Percentiles rank a stretch among this genome's conserved stretches.
Evolutionary conservation across 169 alveolate species (phyloP).

Genomic region (Prorocentrum cordatum): DNA sequence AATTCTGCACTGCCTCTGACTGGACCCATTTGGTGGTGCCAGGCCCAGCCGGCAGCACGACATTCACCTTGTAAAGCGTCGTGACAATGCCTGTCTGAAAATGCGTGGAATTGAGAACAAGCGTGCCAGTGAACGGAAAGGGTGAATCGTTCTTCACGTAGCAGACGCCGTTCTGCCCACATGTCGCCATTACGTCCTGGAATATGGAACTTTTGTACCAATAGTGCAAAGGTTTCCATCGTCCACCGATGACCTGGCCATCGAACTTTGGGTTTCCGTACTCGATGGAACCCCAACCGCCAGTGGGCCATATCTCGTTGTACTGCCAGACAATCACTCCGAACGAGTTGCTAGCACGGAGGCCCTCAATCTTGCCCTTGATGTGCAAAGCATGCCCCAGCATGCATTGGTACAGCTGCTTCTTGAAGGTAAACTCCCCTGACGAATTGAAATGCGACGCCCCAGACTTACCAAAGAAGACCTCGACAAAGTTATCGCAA

Average conservation of each 20-base stretch:
- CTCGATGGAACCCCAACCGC: constrained; percentile 38
- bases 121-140: neutral
- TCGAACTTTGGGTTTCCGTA: neutral
- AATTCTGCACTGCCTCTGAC: no score
- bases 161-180: constrained; percentile 12
- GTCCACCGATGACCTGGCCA: constrained; percentile 48
- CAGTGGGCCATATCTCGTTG: constrained; percentile 60
- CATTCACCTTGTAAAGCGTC: neutral
- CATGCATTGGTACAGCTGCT: constrained; percentile 57
- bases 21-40: no score
- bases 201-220: constrained; percentile 19
- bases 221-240: constrained; percentile 64
- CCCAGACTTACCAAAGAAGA: constrained; percentile 6
- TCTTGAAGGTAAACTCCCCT: constrained; percentile 11
- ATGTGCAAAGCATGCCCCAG: no score
- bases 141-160: constrained; percentile 33
- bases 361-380: no score
- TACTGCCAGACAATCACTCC: constrained; percentile 45
- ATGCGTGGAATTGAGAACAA: neutral
- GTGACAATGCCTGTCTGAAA: neutral
- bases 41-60: constrained; percentile 8
- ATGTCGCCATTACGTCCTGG: constrained; percentile 28
- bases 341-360: neutral
- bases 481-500: constrained; percentile 21
- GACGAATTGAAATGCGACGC: neutral